Evolutionary conservation across 441 rosid genomes (phyloP), one percentile per base, ranked within the genome.

Genomic region (Populus hybrid): DNA sequence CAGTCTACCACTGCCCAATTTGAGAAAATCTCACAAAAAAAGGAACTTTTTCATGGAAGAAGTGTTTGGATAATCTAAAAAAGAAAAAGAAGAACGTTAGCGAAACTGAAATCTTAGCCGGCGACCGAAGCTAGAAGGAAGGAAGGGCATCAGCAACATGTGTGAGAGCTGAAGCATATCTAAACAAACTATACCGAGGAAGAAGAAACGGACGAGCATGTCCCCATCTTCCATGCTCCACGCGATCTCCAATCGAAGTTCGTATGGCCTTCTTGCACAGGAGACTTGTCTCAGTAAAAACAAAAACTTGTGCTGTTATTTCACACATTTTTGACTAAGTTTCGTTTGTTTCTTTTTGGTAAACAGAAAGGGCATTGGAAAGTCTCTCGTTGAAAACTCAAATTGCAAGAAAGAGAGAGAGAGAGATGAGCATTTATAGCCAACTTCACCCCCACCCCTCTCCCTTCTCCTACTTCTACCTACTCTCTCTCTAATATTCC

Each of bases 381-480:
- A 35, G 38, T 5, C 38, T 30, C 32, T 30, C 38, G 38, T 35
- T 35, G 38, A 35, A 35, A 35, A 35, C 38, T 35, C 38, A 35
- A 35, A 35, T 30, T 3, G 32, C 8, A 35, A 24, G 24, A 24
- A 1, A 7, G 8, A 35, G 6, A 35, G 38, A 35, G 38, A 5
- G 38, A 35, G 38, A 16, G 4, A 54, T 30, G 32, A 30, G 32
- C 74, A 76, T 76, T 76, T 76, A 59, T 76, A 26, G 46, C 70
- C 38, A 61, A 35, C 67, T 4, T 54, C 50, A 28, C 67, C 50
- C 28, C 38, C 67, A 11, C 40, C 21, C 14, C 21, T 11, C 66
- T 67, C 46, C 46, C 32, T 3, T 30, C 32, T 30, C 32, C 32
- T 30, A 30, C 32, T 30, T 3, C 73, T 16, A 69, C 69, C 66